phyloP scores from a whole-genome alignment of 805 yeast genomes.

The Blastobotrys chiropterorum region DNA sequence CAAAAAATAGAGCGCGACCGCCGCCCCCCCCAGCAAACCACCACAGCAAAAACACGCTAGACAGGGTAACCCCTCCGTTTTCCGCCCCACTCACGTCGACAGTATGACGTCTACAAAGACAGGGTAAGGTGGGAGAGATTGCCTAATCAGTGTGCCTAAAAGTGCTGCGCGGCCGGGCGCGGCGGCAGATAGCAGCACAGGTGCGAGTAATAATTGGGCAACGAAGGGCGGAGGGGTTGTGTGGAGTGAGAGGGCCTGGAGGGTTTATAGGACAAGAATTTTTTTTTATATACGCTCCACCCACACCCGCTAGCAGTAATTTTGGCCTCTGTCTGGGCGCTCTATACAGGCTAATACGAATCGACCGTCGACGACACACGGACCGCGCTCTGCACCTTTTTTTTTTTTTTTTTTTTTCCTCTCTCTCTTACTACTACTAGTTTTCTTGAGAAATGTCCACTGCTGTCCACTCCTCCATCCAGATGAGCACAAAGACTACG shows the following conservation, averaged over 20 bases:
- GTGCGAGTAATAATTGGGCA: background rate
- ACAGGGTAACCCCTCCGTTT: background rate
- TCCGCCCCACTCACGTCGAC: background rate
- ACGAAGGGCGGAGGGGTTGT: background rate
- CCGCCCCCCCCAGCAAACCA: too few species aligned
- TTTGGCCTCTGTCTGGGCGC: too few species aligned
- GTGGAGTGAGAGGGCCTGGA: background rate
- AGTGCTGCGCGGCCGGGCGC: background rate
- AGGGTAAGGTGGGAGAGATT: background rate
- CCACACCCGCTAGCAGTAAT: too few species aligned
- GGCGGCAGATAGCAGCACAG: background rate
- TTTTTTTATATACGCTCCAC: too few species aligned
- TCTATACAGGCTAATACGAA: too few species aligned
- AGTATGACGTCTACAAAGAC: background rate
- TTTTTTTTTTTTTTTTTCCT: background rate
- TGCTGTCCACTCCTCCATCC: slow-evolving; percentile 4
- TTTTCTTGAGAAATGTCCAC: background rate
- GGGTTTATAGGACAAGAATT: background rate
- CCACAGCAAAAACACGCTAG: too few species aligned
- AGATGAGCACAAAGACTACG: slow-evolving; percentile 49
- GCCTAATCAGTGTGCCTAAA: background rate
- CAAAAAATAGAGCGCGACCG: too few species aligned
- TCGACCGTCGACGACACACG: too few species aligned
- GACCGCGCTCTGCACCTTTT: background rate
- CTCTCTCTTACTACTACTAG: too few species aligned